Evolutionary conservation across 208 protist species (phyloP), one percentile per base, ranked within the genome.

Genomic region (Naegleria lovaniensis): DNA sequence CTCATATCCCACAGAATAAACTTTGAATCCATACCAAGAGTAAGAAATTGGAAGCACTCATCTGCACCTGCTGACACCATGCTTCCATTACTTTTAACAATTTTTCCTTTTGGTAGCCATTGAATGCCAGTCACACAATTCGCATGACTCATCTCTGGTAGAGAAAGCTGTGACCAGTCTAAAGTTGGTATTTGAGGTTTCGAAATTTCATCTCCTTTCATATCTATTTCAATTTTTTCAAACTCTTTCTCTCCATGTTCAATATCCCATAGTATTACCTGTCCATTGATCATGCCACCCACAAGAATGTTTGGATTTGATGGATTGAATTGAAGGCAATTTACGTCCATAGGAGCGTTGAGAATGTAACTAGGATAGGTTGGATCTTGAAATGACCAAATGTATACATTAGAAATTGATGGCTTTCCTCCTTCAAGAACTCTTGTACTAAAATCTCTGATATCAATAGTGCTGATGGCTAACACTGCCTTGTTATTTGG

Each of bases 221-320:
- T 85, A 48, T 85, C 38, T 29, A 85, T 85, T 85, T 48, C 36
- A 40, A 85, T 48, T 48, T 43, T 43, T 16, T 85, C 40, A 40
- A 43, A 38, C 29, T 85, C 36, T 29, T 88, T 88, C 25, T 88
- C 43, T 58, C 5, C 43, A 36, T 88, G 6, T 11, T 92, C 95
- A 38, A 98, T 92, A 85, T 98, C 96, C 96, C 96, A 98, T 6
- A 98, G 91, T 55, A 95, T 96, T 2, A 98, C 93, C 92, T 98
- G 96, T 0, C 96, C 96, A 91, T 97, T 98, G 90, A 97, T 95
- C 11, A 94, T 93, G 4, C 96, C 96, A 85, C 96, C 96, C 0
- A 92, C 96, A 29, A 98, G 93, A 36, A 97, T 91, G 89, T 96
- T 95, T 5, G 95, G 95, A n/a, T 91, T 90, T 0, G 95, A 91